Percentiles rank a stretch among this genome's conserved stretches.
Evolutionary conservation across 2,329 filamentous ascomycete genomes (phyloP).

Genomic region (Venturia nashicola): DNA sequence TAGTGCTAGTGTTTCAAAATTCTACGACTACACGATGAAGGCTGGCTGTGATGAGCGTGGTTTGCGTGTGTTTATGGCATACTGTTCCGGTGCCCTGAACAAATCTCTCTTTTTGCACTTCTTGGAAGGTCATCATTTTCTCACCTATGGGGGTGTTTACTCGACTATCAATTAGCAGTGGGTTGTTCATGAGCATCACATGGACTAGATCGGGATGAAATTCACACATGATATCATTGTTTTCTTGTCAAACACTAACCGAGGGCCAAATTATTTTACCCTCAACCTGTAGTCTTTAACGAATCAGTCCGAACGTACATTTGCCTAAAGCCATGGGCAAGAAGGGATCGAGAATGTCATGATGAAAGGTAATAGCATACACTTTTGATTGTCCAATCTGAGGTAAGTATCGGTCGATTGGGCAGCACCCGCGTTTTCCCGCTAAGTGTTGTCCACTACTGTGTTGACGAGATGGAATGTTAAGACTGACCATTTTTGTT

Average conservation of each 20-base stretch:
- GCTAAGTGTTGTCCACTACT: background rate
- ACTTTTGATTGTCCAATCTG: background rate
- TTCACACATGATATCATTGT: background rate
- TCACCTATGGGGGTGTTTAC: constrained; percentile 1
- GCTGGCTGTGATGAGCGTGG: background rate
- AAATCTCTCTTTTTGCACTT: background rate
- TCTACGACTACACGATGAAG: background rate
- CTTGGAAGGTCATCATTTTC: background rate
- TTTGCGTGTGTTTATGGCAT: background rate
- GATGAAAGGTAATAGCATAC: background rate
- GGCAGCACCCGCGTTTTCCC: background rate
- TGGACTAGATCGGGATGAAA: background rate
- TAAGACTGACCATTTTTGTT: background rate
- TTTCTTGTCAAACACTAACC: background rate
- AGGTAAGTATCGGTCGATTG: background rate
- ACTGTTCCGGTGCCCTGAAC: background rate
- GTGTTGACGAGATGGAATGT: background rate
- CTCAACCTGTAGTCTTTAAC: background rate
- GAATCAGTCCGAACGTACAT: background rate
- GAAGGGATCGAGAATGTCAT: background rate
- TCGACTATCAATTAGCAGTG: constrained; percentile 3
- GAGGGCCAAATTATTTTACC: background rate
- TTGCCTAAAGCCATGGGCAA: background rate
- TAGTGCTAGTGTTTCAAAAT: background rate
- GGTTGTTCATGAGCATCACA: background rate